Conservation (phyloP, 1,284 basidiomycete species). For the Phellopilus nigrolimitatus region DNA sequence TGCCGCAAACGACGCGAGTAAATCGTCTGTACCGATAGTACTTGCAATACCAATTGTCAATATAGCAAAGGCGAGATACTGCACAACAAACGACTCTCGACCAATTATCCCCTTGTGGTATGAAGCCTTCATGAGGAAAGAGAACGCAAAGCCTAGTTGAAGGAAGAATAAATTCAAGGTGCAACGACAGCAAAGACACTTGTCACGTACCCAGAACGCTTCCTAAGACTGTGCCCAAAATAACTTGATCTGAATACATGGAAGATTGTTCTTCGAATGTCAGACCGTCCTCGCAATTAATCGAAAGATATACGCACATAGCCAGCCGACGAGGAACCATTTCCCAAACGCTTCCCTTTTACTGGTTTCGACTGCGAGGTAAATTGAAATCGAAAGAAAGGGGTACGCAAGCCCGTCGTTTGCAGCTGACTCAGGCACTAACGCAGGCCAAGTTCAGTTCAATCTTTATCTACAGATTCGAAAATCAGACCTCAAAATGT, state of each 20-base stretch:
- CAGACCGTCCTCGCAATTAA: neutral
- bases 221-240: constrained; percentile 77
- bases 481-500: constrained; percentile 51
- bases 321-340: constrained; percentile 81
- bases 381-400: constrained; percentile 85
- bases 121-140: constrained; percentile 79
- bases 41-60: constrained; percentile 77
- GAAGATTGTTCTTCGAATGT: neutral
- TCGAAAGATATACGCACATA: constrained; percentile 46
- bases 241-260: constrained; percentile 67
- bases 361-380: constrained; percentile 72
- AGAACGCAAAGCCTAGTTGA: constrained; percentile 71
- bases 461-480: too few relatives aligned
- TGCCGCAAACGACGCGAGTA: constrained; percentile 89
- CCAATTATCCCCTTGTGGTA: constrained; percentile 78
- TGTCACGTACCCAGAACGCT: constrained; percentile 55
- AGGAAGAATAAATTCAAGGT: neutral
- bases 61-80: constrained; percentile 81
- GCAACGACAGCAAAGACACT: too few relatives aligned
- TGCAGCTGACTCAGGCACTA: constrained; percentile 83
- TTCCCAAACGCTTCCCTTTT: constrained; percentile 61
- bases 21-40: constrained; percentile 79
- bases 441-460: too few relatives aligned
- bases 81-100: constrained; percentile 88
- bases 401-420: constrained; percentile 91